Conservation (phyloP, 2,329 filamentous ascomycete genomes). For the Xylariaceae sp. region DNA sequence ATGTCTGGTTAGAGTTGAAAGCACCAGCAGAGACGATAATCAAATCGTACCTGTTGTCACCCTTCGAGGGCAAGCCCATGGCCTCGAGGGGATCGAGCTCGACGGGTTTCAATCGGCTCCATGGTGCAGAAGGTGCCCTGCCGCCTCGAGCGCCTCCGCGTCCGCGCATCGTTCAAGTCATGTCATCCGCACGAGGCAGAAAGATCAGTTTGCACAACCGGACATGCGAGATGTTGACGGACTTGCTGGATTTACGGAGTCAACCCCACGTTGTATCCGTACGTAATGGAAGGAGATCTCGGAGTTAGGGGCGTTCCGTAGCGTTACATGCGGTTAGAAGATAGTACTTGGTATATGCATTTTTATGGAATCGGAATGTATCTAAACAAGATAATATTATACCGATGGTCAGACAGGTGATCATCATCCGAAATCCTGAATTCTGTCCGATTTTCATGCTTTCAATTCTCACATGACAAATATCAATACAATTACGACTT, state of each 20-base stretch:
- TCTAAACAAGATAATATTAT: no score
- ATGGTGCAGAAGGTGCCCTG: constrained; percentile 49
- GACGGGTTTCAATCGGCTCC: constrained; percentile 68
- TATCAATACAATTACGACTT: no score
- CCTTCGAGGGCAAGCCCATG: constrained; percentile 85
- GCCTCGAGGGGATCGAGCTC: constrained; percentile 71
- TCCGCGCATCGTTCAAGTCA: constrained; percentile 33
- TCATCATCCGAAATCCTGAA: no score
- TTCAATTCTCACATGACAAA: no score
- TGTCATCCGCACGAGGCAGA: constrained; percentile 21
- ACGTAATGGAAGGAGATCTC: background rate
- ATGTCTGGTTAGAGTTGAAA: no score
- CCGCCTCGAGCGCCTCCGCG: constrained; percentile 30
- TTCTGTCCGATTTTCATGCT: no score
- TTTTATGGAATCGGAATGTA: no score
- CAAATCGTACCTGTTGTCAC: constrained; percentile 66
- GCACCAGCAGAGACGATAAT: background rate
- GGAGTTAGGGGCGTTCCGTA: background rate
- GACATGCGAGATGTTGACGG: background rate
- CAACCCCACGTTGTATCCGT: background rate
- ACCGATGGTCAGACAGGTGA: no score
- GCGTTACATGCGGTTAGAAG: no score
- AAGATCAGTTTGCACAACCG: background rate
- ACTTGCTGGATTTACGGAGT: background rate
- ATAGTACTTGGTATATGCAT: no score